Percentiles rank a stretch among this genome's conserved stretches.
phyloP scores from a whole-genome alignment of 1,139 yeast species.

The Arxiozyma slooffiae region DNA sequence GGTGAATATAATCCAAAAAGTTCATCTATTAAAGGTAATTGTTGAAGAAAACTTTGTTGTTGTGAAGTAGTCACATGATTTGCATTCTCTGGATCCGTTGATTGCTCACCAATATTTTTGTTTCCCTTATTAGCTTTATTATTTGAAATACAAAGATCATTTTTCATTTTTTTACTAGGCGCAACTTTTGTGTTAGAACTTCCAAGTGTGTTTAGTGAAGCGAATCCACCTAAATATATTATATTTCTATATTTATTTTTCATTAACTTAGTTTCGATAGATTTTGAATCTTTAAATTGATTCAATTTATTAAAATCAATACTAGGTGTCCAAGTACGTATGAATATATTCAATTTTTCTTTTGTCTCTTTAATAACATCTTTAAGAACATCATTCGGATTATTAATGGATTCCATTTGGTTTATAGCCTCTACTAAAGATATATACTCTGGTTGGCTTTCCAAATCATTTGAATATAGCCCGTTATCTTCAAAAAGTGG shows the following conservation, averaged over 20 bases:
- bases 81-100: not conserved
- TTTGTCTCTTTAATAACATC: constrained; percentile 14
- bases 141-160: no score
- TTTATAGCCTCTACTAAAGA: constrained; percentile 12
- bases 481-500: constrained; percentile 8
- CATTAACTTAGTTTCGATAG: constrained; percentile 24
- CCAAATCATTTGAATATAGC: constrained; percentile 16
- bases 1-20: constrained; percentile 25
- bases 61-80: not conserved
- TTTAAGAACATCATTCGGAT: constrained; percentile 10
- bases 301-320: constrained; percentile 10
- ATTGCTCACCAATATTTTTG: not conserved
- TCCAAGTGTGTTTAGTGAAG: constrained; percentile 6
- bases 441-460: constrained; percentile 9
- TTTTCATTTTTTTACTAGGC: not conserved
- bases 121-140: not conserved
- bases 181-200: not conserved
- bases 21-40: constrained; percentile 25
- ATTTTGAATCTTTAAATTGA: constrained; percentile 5
- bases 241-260: constrained; percentile 20
- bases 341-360: constrained; percentile 11
- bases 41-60: constrained; percentile 8
- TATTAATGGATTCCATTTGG: constrained; percentile 10
- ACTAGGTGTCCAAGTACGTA: constrained; percentile 16
- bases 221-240: constrained; percentile 18